These are phyloP conservation scores for Trichoderma koningiopsis DNA, from an alignment of 2,329 filamentous ascomycete genomes.

Conservation along the genomic window DNA sequence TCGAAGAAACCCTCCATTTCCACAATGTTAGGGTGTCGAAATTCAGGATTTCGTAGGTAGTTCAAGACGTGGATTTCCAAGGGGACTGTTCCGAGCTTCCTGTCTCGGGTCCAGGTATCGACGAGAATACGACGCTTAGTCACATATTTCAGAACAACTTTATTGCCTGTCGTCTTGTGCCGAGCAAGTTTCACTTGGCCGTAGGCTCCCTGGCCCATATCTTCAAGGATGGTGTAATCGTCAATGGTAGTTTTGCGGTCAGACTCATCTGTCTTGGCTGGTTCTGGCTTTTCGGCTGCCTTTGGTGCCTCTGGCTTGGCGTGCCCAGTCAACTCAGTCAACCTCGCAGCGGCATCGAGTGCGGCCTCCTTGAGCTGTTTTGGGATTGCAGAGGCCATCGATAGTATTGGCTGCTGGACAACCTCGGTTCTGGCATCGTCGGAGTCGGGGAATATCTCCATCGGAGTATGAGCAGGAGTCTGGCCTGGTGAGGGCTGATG, in stretches of 20 bases:
- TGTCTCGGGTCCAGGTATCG: constrained; percentile 96
- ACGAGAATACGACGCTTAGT: constrained; percentile 96
- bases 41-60: constrained; percentile 76
- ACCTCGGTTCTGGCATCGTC: constrained; percentile 47
- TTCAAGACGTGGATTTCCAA: constrained; percentile 96
- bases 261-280: constrained; percentile 42
- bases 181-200: constrained; percentile 95
- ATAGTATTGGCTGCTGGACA: constrained; percentile 29
- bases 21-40: constrained; percentile 69
- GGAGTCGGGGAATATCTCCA: constrained; percentile 56
- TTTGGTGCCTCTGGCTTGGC: constrained; percentile 36
- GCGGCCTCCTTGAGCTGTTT: constrained; percentile 61
- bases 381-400: constrained; percentile 53
- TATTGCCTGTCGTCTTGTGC: constrained; percentile 77
- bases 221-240: constrained; percentile 90
- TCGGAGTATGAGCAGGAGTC: constrained; percentile 58
- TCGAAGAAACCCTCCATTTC: constrained; percentile 76
- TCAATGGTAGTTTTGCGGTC: constrained; percentile 77
- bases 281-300: constrained; percentile 38
- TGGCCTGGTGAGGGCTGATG: constrained; percentile 80
- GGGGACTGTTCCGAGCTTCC: constrained; percentile 88
- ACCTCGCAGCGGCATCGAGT: constrained; percentile 55
- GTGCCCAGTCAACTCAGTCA: constrained; percentile 45
- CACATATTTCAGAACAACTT: constrained; percentile 95
- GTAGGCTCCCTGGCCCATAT: constrained; percentile 98